Percentiles rank a stretch among this genome's conserved stretches.
Conservation (phyloP, 768 basidiomycete genomes). For the Tulasnella sp. region DNA sequence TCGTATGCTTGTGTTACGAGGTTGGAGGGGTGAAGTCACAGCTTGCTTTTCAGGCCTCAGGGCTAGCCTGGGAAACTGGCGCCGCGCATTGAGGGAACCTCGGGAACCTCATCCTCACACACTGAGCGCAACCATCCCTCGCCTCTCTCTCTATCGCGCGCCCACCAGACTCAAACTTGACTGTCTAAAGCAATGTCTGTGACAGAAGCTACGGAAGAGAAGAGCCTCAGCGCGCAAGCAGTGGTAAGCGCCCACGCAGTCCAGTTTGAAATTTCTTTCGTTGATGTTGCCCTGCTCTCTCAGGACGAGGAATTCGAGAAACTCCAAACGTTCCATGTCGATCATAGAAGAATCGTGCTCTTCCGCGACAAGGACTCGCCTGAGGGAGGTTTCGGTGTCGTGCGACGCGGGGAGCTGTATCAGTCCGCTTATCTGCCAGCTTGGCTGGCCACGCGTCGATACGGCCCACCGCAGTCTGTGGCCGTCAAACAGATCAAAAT, state of each 20-base stretch:
- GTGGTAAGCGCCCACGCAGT: background rate
- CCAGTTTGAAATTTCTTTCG: background rate
- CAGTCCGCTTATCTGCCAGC: background rate
- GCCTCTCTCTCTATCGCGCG: no score
- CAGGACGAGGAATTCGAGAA: slow-evolving; percentile 4
- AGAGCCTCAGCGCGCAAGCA: background rate
- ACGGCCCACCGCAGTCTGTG: background rate
- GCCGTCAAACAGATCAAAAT: background rate
- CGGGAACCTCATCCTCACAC: no score
- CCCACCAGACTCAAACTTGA: background rate
- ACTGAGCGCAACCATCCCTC: background rate
- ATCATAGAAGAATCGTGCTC: background rate
- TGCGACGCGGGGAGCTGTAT: background rate
- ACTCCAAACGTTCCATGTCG: background rate
- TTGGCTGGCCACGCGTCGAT: background rate
- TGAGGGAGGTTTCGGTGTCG: background rate
- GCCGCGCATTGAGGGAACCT: background rate
- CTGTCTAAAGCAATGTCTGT: background rate
- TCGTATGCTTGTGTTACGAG: no score
- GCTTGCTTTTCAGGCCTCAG: no score
- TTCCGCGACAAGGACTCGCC: background rate
- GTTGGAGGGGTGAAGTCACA: no score
- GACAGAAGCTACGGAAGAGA: background rate
- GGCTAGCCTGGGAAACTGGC: background rate
- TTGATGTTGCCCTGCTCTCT: background rate